Conservation (phyloP, 306 rosid species). For the Comarum palustre region DNA sequence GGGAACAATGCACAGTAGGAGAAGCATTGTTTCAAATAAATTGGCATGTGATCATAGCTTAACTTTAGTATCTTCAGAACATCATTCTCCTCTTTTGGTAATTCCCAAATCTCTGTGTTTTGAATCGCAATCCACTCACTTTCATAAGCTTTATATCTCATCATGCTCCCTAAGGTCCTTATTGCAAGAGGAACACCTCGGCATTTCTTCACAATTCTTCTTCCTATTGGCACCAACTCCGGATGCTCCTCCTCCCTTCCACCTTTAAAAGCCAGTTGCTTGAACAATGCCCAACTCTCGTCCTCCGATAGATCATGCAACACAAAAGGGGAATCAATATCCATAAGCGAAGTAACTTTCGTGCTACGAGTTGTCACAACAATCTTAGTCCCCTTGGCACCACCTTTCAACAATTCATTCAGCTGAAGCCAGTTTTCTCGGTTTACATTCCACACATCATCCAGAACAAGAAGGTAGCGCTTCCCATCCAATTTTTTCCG, state of each 20-base stretch:
- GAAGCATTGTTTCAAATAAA: slow-evolving; percentile 6
- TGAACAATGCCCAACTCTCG: slow-evolving; percentile 2
- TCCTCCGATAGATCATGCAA: not conserved
- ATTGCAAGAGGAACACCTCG: slow-evolving; percentile 1
- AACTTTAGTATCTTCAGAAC: not conserved
- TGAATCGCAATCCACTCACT: not conserved
- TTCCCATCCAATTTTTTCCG: not conserved
- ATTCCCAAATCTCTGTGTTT: slow-evolving; percentile 1
- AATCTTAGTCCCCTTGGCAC: not conserved
- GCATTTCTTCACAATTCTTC: not conserved
- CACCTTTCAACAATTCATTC: not conserved
- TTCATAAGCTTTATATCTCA: not conserved
- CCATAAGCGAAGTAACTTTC: not conserved
- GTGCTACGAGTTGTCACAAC: slow-evolving; percentile 5
- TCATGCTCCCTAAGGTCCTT: not conserved
- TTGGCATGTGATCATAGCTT: slow-evolving; percentile 5
- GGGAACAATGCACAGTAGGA: not conserved
- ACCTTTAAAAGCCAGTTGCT: not conserved
- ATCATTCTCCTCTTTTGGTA: not conserved
- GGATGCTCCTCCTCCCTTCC: slow-evolving; percentile 3
- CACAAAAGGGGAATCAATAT: not conserved
- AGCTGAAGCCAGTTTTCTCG: not conserved
- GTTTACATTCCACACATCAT: slow-evolving; percentile 7
- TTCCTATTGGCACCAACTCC: not conserved
- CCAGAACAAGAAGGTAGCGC: not conserved